phyloP scores from a whole-genome alignment of 805 yeast species.

The Zygotorulaspora sp. region DNA sequence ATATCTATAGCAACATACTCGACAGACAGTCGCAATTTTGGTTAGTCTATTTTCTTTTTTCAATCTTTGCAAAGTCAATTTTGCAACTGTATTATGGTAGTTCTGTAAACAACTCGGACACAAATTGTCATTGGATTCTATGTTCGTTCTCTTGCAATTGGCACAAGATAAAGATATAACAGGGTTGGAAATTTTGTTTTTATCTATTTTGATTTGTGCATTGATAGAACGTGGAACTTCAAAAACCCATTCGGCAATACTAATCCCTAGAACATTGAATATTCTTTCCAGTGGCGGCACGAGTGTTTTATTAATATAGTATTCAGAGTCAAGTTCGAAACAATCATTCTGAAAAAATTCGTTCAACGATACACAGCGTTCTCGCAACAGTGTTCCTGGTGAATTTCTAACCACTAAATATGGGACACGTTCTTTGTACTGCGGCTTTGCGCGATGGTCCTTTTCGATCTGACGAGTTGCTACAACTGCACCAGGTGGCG shows the following conservation, averaged over 20 bases:
- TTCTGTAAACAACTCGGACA: slow-evolving; percentile 37
- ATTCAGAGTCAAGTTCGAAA: slow-evolving; percentile 66
- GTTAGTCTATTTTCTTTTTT: slow-evolving; percentile 28
- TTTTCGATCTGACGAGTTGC: slow-evolving; percentile 56
- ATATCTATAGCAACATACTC: slow-evolving; percentile 34
- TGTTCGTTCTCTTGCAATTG: slow-evolving; percentile 29
- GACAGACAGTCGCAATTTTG: slow-evolving; percentile 35
- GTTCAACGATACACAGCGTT: slow-evolving; percentile 75
- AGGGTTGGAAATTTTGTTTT: slow-evolving; percentile 12
- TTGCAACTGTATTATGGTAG: slow-evolving; percentile 37
- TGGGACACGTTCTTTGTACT: slow-evolving; percentile 82
- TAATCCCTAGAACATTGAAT: slow-evolving; percentile 78
- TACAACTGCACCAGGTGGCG: slow-evolving; percentile 90
- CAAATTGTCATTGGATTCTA: slow-evolving; percentile 22
- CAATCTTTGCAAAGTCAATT: slow-evolving; percentile 26
- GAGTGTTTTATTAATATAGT: slow-evolving; percentile 76
- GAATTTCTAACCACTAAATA: slow-evolving; percentile 69
- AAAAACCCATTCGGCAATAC: slow-evolving; percentile 68
- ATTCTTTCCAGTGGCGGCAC: slow-evolving; percentile 88
- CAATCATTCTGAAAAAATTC: slow-evolving; percentile 48
- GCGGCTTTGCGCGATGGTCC: slow-evolving; percentile 78
- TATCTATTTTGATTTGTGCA: slow-evolving; percentile 5
- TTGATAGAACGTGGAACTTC: slow-evolving; percentile 48
- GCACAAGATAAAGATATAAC: slow-evolving; percentile 31
- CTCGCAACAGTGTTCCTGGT: slow-evolving; percentile 55